Evolutionary conservation across 2,329 filamentous ascomycete genomes (phyloP).

Genomic region (Monosporascus sp.): DNA sequence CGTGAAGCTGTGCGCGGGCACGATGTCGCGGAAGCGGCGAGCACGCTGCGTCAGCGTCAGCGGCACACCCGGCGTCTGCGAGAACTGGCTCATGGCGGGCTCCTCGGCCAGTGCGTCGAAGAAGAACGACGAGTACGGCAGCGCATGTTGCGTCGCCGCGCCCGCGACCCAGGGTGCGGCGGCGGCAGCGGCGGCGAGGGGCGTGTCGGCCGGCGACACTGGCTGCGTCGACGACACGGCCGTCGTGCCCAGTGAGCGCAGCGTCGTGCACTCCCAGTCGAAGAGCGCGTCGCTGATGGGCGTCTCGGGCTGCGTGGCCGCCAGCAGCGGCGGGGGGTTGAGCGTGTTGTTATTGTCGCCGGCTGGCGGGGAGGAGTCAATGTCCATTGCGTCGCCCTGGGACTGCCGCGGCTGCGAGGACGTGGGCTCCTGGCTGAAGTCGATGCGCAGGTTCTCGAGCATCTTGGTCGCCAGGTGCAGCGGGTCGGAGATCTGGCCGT

Average conservation of each 20-base stretch:
- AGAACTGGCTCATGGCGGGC: slow-evolving; percentile 82
- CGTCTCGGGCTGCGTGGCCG: slow-evolving; percentile 82
- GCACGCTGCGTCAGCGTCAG: slow-evolving; percentile 85
- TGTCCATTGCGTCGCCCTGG: slow-evolving; percentile 58
- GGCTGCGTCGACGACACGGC: slow-evolving; percentile 48
- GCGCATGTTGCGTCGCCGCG: too few relatives aligned
- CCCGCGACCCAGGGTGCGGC: too few relatives aligned
- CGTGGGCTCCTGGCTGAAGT: slow-evolving; percentile 67
- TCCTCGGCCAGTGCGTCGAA: slow-evolving; percentile 73
- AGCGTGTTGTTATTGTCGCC: slow-evolving; percentile 30
- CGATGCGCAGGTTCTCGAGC: slow-evolving; percentile 85
- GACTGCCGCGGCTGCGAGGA: slow-evolving; percentile 29
- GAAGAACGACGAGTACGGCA: slow-evolving; percentile 29
- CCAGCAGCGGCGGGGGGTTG: slow-evolving; percentile 32
- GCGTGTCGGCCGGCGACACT: slow-evolving; percentile 31
- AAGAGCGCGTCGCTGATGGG: slow-evolving; percentile 70
- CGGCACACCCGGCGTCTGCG: slow-evolving; percentile 69
- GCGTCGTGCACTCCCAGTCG: slow-evolving; percentile 77
- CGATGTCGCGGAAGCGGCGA: slow-evolving; percentile 82
- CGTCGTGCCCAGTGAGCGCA: slow-evolving; percentile 44
- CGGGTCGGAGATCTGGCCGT: slow-evolving; percentile 73
- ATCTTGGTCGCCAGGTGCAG: slow-evolving; percentile 87
- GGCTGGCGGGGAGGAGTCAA: slow-evolving; percentile 47
- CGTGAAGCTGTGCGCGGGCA: slow-evolving; percentile 80
- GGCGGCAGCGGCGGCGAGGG: slow-evolving; percentile 27